phyloP scores from a whole-genome alignment of 2,329 filamentous ascomycete genomes.

The Xylariaceae sp. region DNA sequence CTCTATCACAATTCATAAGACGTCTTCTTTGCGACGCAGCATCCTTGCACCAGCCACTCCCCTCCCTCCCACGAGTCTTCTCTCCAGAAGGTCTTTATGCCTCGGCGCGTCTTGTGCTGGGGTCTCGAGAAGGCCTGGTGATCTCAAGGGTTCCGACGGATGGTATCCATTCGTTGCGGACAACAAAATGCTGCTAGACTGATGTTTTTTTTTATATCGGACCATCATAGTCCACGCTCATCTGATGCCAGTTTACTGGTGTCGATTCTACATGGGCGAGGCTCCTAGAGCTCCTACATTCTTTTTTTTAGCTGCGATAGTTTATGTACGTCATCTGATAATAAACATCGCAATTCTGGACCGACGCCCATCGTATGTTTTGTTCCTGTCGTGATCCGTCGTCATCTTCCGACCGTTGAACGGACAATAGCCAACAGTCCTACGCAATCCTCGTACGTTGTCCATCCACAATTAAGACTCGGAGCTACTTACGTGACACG shows the following conservation, averaged over 20 bases:
- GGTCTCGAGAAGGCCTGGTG: conserved; percentile 31
- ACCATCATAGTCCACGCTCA: conserved; percentile 52
- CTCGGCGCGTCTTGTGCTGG: conserved; percentile 33
- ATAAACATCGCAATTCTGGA: neutral
- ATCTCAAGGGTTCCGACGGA: conserved; percentile 17
- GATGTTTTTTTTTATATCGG: conserved; percentile 27
- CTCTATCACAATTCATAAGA: neutral
- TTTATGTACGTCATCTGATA: neutral
- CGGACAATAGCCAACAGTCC: neutral
- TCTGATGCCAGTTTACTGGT: conserved; percentile 28
- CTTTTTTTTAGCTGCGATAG: neutral
- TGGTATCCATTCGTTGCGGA: conserved; percentile 19
- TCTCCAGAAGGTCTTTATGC: conserved; percentile 28
- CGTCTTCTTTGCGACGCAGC: conserved; percentile 19
- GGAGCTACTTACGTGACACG: no score
- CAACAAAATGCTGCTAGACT: conserved; percentile 38
- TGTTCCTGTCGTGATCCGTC: neutral
- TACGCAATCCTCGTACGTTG: neutral
- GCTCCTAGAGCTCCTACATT: conserved; percentile 48
- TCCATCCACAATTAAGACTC: no score
- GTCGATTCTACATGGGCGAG: conserved; percentile 40
- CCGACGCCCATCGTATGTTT: neutral
- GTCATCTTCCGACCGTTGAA: neutral
- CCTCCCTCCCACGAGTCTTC: conserved; percentile 30
- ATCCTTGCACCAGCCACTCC: conserved; percentile 30